Base-by-base conservation (phyloP, 345 rosid species). In the Combretum micranthum region DNA sequence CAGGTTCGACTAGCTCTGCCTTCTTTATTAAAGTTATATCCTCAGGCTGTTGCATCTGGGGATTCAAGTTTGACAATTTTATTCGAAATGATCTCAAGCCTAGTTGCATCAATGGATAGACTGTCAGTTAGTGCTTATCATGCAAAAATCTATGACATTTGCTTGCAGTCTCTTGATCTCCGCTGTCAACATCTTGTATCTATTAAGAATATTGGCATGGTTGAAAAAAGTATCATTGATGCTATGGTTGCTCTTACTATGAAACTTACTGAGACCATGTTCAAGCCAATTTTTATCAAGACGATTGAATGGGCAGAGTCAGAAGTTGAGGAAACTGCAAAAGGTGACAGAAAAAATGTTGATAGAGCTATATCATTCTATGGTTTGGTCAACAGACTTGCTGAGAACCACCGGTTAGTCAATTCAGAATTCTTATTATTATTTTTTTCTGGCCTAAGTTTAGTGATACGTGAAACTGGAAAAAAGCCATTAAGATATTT, bases 241-340 rank as follows among this genome's bases (percentile, higher is more conserved):
- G 75, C 92, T 42, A 71, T 84, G 52, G 56, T 82, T 60, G 57
- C 83, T 22, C 77, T 93, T 68, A 87, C 94, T 22, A 93, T 85
- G 90, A 93, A 89, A 65, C 91, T 93, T 53, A 93, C 97, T 0
- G 99, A 93, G 77, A 78, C 77, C 13, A 86, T 85, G 92, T 93
- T 93, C 75, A 89, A 71, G 71, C 99, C 99, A 13, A 94, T 93
- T 63, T 89, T 93, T 59, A 64, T 90, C 44, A 79, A 65, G 65
- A 80, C 82, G 60, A 72, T 93, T 57, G 94, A 82, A 66, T 93
- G 99, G 99, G 86, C 80, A 32, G 97, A 89, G 73, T 74, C 84
- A 1, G 76, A 73, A 52, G 62, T 68, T 55, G 88, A 78, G 37
- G 86, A 83, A 39, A 69, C 19, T 68, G 69, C 70, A 18, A 71